Percentiles rank a stretch among this genome's conserved stretches.
Conservation (phyloP, 164 flowering plant genomes). For the Paratinospora sagittata region DNA sequence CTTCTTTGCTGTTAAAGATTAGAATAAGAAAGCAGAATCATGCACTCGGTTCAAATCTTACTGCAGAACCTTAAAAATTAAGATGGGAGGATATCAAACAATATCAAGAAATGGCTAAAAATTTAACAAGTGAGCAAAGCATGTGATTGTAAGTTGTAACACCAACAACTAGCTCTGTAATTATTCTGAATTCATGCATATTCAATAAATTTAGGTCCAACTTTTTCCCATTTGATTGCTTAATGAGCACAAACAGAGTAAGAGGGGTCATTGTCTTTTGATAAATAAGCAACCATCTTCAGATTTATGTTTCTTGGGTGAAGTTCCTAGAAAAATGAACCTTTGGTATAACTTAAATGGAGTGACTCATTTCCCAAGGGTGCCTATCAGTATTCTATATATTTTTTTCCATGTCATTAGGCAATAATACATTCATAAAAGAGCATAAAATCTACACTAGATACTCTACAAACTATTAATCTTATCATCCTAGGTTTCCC, state of each 20-base stretch:
- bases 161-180: neutral
- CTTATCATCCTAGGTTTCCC: no score
- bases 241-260: neutral
- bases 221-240: neutral
- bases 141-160: neutral
- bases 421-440: no score
- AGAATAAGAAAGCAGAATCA: conserved; percentile 14
- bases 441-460: no score
- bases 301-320: neutral
- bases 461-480: no score
- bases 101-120: neutral
- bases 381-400: no score
- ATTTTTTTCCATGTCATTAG: no score
- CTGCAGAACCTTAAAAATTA: neutral
- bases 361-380: no score
- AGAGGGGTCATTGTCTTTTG: neutral
- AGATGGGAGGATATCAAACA: neutral
- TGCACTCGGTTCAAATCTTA: neutral
- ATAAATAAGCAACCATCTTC: neutral
- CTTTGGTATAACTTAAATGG: neutral
- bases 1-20: conserved; percentile 56
- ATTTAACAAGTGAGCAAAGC: neutral
- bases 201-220: neutral
- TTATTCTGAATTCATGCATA: neutral
- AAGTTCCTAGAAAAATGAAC: neutral